Conservation (phyloP, 371 early-diverging fungal genomes). For the Umbelopsis sp. region DNA sequence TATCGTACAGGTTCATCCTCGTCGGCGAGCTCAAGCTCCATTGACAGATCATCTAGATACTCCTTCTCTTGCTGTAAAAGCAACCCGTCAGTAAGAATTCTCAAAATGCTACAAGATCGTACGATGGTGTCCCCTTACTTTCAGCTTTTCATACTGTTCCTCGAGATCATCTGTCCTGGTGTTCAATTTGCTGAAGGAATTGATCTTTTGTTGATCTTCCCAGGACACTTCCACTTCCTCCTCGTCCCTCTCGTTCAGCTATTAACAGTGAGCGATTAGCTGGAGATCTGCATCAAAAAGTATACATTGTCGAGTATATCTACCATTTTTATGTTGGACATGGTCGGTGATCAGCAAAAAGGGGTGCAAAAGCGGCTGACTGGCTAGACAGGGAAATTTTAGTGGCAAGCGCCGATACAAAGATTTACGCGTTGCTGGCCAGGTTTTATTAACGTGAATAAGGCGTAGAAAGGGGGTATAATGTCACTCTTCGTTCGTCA, state of each 20-base stretch:
- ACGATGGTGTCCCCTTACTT: conserved; percentile 52
- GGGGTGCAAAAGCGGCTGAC: neutral
- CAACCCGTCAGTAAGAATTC: neutral
- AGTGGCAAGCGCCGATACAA: neutral
- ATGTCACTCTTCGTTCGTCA: neutral
- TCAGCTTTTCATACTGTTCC: conserved; percentile 76
- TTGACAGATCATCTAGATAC: conserved; percentile 88
- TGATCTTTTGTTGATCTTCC: conserved; percentile 95
- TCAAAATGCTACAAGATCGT: neutral
- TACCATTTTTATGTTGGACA: conserved; percentile 19
- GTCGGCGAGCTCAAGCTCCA: conserved; percentile 91
- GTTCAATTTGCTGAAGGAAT: conserved; percentile 89
- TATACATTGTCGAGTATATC: neutral
- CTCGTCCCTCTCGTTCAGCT: conserved; percentile 68
- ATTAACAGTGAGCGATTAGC: neutral
- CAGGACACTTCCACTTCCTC: conserved; percentile 91
- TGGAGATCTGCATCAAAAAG: neutral
- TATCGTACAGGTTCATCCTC: conserved; percentile 88
- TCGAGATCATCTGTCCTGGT: conserved; percentile 78
- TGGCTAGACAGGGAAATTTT: neutral
- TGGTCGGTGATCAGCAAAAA: neutral
- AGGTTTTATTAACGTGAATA: neutral
- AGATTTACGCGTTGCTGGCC: neutral
- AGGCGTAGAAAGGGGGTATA: neutral
- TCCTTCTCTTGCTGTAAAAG: conserved; percentile 76